Percentiles rank a stretch among this genome's conserved stretches.
phyloP scores from a whole-genome alignment of 108 stramenopile genomes.

The Parmales sp. region DNA sequence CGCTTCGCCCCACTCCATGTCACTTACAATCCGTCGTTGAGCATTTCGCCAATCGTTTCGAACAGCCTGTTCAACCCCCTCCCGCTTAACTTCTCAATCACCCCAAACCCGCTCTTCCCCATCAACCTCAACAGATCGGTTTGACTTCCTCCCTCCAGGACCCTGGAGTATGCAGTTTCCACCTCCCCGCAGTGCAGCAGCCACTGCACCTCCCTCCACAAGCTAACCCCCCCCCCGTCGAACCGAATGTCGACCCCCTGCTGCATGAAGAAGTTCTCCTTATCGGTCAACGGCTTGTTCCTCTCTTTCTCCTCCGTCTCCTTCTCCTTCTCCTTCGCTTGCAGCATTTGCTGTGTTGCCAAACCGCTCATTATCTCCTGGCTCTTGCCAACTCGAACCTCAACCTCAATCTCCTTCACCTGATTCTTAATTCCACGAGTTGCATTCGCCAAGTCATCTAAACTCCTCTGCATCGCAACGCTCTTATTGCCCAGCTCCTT shows the following conservation, averaged over 20 bases:
- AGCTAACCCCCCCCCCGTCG: background rate
- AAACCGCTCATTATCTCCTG: background rate
- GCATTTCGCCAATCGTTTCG: too few species aligned
- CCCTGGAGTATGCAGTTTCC: background rate
- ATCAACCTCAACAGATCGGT: too few species aligned
- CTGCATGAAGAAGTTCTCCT: background rate
- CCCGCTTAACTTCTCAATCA: background rate
- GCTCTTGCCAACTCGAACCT: too few species aligned
- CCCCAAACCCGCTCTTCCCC: too few species aligned
- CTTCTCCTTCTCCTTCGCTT: background rate
- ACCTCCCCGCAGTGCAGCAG: constrained; percentile 1
- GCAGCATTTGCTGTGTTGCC: background rate
- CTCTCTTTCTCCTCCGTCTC: background rate
- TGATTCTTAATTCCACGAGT: background rate
- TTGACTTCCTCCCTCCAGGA: background rate
- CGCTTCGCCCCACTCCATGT: background rate
- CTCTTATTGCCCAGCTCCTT: constrained; percentile 12
- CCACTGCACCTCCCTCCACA: constrained; percentile 3
- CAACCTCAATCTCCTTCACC: background rate
- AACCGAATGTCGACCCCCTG: background rate
- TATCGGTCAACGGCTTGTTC: background rate
- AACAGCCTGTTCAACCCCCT: too few species aligned
- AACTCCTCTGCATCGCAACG: background rate
- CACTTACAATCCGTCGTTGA: background rate
- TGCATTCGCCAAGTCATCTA: background rate